Base-by-base conservation (phyloP, 2,329 filamentous ascomycete genomes). In the Colletotrichum horii region DNA sequence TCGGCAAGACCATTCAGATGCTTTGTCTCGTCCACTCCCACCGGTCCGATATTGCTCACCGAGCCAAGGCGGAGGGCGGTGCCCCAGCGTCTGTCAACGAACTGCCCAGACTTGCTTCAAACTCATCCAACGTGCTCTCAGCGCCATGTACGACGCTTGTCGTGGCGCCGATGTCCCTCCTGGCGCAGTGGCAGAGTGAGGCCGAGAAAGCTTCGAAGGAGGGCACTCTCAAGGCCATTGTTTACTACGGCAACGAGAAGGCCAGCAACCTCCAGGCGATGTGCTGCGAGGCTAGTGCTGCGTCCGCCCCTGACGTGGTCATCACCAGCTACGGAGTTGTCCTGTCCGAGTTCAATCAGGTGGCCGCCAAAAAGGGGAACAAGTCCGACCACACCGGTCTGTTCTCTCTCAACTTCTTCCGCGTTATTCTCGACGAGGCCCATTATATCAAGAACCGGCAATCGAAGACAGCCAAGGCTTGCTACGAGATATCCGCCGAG, bases 1-100 rank as follows among this genome's bases (percentile, higher is more conserved):
- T 99, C 3, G 97, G 97, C 38, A 99, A 99, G 87, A 99, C 97
- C 0, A 98, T 99, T 69, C 96, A 99, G 82, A 98, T 99, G 96
- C 91, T 99, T 77, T 97, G 95, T 84, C 87, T 99, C 66, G 91
- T 99, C 7, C 97, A 99, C 82, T 92, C 95, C 0, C 95, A 98
- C 82, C 92, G 91, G 77, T 93, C 92, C 5, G 88, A 93, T 26
- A 81, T 87, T 16, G 86, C 88, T 6, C 80, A 83, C 16, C 81
- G 83, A 28, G 82, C 85, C 24, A 84, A 85, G n/a, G 78, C 80
- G 8, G 76, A 83, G 34, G 77, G 74, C 11, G 77, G 77, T 4
- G 77, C 79, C 11, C 77, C 83, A 3, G 81, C 81, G 6, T 90
- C 88, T 6, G 87, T 94, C 26, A 92, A 92, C 77, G 87, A 89